Percentiles rank a stretch among this genome's conserved stretches.
These are phyloP conservation scores for Suhomyces tanzawaensis DNA, from an alignment of 805 yeast species.

Conservation along the genomic window DNA sequence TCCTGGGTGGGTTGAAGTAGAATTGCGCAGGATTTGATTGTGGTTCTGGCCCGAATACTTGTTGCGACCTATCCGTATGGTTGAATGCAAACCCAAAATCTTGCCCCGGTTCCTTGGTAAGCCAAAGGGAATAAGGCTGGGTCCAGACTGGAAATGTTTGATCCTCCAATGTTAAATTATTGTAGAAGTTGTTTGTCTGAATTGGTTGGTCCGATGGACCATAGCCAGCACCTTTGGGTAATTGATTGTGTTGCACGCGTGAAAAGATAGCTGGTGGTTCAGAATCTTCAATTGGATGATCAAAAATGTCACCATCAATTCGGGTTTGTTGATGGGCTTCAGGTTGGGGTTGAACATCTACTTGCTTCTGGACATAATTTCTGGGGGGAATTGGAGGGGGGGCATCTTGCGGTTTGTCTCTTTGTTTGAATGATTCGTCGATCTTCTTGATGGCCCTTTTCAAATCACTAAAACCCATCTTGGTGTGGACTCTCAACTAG, in stretches of 20 bases:
- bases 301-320: conserved; percentile 32
- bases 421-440: conserved; percentile 8
- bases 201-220: conserved; percentile 40
- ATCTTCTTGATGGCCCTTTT: conserved; percentile 22
- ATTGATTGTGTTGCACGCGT: conserved; percentile 29
- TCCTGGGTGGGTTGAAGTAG: conserved; percentile 66
- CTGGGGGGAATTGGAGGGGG: conserved; percentile 1
- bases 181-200: conserved; percentile 77
- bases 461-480: conserved; percentile 29
- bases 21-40: conserved; percentile 50
- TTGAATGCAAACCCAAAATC: conserved; percentile 66
- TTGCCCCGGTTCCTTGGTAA: conserved; percentile 42
- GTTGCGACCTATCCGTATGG: conserved; percentile 56
- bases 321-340: neutral
- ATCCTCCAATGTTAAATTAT: conserved; percentile 63
- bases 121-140: conserved; percentile 79
- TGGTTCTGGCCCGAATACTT: conserved; percentile 70
- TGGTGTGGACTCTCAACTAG: neutral
- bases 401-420: neutral
- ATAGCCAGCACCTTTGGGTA: conserved; percentile 31
- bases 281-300: conserved; percentile 38
- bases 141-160: conserved; percentile 76
- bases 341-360: neutral
- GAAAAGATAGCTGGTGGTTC: conserved; percentile 47
- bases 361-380: neutral